Conservation (phyloP, 148 eudicot genomes). For the Beta vulgaris region DNA sequence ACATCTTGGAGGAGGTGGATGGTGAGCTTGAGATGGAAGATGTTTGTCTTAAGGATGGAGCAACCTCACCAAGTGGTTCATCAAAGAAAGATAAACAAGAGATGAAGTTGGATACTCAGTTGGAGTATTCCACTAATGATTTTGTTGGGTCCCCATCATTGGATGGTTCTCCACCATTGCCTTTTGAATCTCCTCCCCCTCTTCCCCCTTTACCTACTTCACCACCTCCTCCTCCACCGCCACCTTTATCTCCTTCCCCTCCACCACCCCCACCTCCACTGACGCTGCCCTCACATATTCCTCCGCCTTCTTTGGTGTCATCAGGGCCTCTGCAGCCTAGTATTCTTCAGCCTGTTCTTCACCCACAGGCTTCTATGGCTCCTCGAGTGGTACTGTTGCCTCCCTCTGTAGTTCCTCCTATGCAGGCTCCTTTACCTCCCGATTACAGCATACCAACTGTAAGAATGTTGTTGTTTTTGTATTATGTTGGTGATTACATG, state of each 20-base stretch:
- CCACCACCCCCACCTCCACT: slow-evolving; percentile 46
- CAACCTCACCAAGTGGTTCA: slow-evolving; percentile 24
- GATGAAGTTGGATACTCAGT: slow-evolving; percentile 28
- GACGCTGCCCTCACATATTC: slow-evolving; percentile 31
- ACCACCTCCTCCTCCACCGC: slow-evolving; percentile 58
- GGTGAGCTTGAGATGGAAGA: slow-evolving; percentile 99
- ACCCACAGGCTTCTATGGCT: slow-evolving; percentile 30
- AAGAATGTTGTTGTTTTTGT: not conserved
- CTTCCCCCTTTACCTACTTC: slow-evolving; percentile 87
- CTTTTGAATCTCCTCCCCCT: slow-evolving; percentile 67
- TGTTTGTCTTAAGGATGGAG: slow-evolving; percentile 65
- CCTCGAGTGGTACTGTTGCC: slow-evolving; percentile 41
- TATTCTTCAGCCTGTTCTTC: slow-evolving; percentile 27
- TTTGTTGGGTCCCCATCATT: slow-evolving; percentile 33
- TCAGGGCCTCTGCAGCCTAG: slow-evolving; percentile 26
- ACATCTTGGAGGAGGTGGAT: slow-evolving; percentile 87
- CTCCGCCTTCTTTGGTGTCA: slow-evolving; percentile 22
- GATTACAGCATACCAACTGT: slow-evolving; percentile 38
- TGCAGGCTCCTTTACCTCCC: slow-evolving; percentile 24
- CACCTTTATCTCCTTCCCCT: slow-evolving; percentile 37
- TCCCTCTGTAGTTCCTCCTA: slow-evolving; percentile 36
- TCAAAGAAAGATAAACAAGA: slow-evolving; percentile 27
- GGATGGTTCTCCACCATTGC: slow-evolving; percentile 76
- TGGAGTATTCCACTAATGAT: slow-evolving; percentile 27
- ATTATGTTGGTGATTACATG: not conserved